Evolutionary conservation across 106 monocot species (phyloP).

Genomic region (Phalaenopsis aphrodite): DNA sequence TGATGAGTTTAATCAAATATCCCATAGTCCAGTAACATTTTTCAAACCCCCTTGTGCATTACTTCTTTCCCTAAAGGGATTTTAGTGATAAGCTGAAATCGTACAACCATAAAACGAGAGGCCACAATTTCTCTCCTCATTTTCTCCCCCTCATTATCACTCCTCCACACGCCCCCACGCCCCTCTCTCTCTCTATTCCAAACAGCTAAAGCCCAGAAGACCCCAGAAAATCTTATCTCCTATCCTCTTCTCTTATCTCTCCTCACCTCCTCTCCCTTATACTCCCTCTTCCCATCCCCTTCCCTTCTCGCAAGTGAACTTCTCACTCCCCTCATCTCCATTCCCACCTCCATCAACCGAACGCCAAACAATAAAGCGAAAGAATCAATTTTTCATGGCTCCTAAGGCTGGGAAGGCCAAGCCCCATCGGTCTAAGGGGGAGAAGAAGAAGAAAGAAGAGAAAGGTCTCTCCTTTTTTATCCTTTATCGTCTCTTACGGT

Average conservation of each 20-base stretch:
- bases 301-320: background rate
- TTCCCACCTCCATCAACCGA: background rate
- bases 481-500: background rate
- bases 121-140: background rate
- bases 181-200: background rate
- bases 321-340: background rate
- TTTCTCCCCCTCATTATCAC: background rate
- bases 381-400: conserved; percentile 38
- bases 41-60: too few relatives aligned
- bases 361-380: too few relatives aligned
- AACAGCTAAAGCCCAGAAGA: background rate
- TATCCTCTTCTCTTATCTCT: conserved; percentile 3
- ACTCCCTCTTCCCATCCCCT: background rate
- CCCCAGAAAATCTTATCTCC: conserved; percentile 44
- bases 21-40: too few relatives aligned
- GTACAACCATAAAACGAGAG: background rate
- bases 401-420: conserved; percentile 77
- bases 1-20: too few relatives aligned
- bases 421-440: conserved; percentile 73
- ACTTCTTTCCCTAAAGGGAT: too few relatives aligned
- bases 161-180: background rate
- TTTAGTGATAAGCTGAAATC: background rate
- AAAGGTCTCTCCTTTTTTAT: conserved; percentile 36
- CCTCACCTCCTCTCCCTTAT: conserved; percentile 5
- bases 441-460: conserved; percentile 99